A percentile compares a stretch with the other conserved stretches of the same genome.
Conservation (phyloP, 2,329 filamentous ascomycete genomes). For the Fusarium beomiforme region DNA sequence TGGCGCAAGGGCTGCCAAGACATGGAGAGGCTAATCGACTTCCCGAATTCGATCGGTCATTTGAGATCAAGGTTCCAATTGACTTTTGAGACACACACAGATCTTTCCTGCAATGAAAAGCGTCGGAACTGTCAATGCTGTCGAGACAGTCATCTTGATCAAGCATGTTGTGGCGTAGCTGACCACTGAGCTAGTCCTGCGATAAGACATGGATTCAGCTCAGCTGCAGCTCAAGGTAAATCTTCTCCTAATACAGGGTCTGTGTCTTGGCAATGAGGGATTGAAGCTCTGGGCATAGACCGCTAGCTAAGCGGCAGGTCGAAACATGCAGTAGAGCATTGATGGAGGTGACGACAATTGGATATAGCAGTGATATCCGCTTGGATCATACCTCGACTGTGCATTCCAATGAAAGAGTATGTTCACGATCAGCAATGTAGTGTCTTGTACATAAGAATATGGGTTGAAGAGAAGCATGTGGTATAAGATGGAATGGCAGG, state of each 20-base stretch:
- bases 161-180: neutral
- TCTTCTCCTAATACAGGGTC: neutral
- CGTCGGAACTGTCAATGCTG: too few species aligned
- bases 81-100: neutral
- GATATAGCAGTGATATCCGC: neutral
- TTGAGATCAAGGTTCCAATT: fast-evolving
- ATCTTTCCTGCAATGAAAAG: fast-evolving
- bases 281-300: neutral
- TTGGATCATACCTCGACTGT: fast-evolving
- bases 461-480: neutral
- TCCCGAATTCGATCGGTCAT: neutral
- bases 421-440: neutral
- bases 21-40: neutral
- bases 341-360: neutral
- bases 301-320: neutral
- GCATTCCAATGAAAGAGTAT: neutral
- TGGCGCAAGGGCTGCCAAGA: neutral
- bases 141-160: neutral
- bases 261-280: neutral
- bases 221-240: neutral
- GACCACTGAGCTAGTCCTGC: neutral
- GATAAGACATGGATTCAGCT: neutral
- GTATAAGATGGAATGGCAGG: neutral
- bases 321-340: neutral
- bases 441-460: neutral